A percentile compares a stretch with the other conserved stretches of the same genome.
Evolutionary conservation across 176 grass and related monocot genomes (phyloP).

Genomic region (Rhynchospora breviuscula): DNA sequence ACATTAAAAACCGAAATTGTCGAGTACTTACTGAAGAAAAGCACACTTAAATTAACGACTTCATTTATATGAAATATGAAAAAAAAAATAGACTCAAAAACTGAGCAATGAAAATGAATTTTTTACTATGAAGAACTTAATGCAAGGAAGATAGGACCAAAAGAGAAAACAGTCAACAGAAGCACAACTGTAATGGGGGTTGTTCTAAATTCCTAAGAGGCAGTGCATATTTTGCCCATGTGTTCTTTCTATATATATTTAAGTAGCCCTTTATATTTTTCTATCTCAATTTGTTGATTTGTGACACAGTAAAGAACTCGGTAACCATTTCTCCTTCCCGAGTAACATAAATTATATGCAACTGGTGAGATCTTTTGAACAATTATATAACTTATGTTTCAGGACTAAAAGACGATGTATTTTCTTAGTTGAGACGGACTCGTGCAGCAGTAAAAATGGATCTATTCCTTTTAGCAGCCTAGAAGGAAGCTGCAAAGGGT

Average conservation of each 20-base stretch:
- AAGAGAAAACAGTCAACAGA: background rate
- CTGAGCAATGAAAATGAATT: background rate
- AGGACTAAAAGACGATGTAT: slow-evolving; percentile 34
- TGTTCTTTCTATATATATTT: background rate
- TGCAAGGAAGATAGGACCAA: background rate
- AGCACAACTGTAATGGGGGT: background rate
- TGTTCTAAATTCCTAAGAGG: background rate
- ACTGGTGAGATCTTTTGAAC: background rate
- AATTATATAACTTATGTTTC: slow-evolving; percentile 25
- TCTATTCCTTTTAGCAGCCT: too few relatives aligned
- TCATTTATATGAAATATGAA: background rate
- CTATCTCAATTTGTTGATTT: background rate
- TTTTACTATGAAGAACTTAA: background rate
- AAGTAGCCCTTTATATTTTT: background rate
- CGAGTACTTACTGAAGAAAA: background rate
- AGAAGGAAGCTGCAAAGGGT: slow-evolving; percentile 43
- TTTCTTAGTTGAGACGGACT: slow-evolving; percentile 81
- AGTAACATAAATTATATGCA: background rate
- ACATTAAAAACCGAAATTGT: background rate
- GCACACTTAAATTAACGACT: background rate
- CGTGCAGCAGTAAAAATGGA: slow-evolving; percentile 45
- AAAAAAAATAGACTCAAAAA: background rate
- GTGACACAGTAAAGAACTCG: background rate
- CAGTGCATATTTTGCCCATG: background rate
- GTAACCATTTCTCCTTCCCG: background rate